Percentiles rank a stretch among this genome's conserved stretches.
These are phyloP conservation scores for Bullera alba DNA, from an alignment of 768 basidiomycete genomes.

Conservation along the genomic window DNA sequence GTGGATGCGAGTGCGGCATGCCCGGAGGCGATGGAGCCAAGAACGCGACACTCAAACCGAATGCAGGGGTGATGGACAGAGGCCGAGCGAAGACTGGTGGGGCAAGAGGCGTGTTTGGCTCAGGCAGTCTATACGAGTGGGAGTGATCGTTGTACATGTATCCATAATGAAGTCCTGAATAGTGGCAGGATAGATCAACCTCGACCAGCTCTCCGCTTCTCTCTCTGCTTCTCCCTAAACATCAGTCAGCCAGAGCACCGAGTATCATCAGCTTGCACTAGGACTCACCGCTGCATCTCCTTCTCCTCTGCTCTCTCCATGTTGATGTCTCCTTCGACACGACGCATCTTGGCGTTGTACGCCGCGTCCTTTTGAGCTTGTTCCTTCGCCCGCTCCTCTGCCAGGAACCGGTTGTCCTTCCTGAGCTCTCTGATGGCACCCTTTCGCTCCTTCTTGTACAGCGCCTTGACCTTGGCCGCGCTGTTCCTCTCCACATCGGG, in stretches of 20 bases:
- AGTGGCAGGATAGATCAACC: neutral
- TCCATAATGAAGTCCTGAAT: neutral
- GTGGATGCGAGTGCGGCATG: slow-evolving; percentile 15
- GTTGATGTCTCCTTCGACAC: slow-evolving; percentile 57
- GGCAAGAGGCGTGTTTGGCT: slow-evolving; percentile 36
- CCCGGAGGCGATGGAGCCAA: too few species aligned
- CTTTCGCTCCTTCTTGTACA: slow-evolving; percentile 92
- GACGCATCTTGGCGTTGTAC: slow-evolving; percentile 78
- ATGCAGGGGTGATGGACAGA: slow-evolving; percentile 26
- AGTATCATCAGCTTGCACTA: neutral
- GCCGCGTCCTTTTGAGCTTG: slow-evolving; percentile 73
- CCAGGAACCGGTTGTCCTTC: slow-evolving; percentile 90
- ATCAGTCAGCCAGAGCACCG: neutral
- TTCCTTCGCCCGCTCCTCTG: slow-evolving; percentile 73
- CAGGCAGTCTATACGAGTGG: slow-evolving; percentile 36
- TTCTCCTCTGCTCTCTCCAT: slow-evolving; percentile 93
- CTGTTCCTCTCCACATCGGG: slow-evolving; percentile 89
- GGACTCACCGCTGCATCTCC: slow-evolving; percentile 61
- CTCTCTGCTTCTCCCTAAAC: slow-evolving; percentile 25
- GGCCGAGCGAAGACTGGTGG: slow-evolving; percentile 37
- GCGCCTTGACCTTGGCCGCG: slow-evolving; percentile 70
- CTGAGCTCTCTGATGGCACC: slow-evolving; percentile 93
- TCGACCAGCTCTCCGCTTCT: slow-evolving; percentile 25
- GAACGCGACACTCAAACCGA: slow-evolving; percentile 1
- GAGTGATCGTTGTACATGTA: slow-evolving; percentile 7